Evolutionary conservation across 495 filamentous ascomycete species (phyloP).

Genomic region (Penicillium coffeae): DNA sequence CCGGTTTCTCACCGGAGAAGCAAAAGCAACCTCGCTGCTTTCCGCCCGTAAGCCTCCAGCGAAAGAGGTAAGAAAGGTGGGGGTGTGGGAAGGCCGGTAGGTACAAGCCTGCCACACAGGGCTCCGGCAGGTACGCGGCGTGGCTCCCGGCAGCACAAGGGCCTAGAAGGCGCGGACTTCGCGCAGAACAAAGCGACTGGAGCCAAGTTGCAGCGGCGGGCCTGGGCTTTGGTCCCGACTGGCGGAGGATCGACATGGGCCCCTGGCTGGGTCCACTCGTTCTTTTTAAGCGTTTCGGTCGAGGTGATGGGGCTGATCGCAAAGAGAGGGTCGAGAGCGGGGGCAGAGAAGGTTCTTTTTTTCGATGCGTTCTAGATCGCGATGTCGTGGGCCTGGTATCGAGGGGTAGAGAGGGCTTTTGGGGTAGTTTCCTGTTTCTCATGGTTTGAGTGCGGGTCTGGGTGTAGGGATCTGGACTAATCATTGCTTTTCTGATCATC

Average conservation of each 20-base stretch:
- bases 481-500: not conserved
- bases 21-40: too few relatives aligned
- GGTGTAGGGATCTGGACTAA: not conserved
- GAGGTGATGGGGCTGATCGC: too few relatives aligned
- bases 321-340: not conserved
- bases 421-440: not conserved
- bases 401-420: not conserved
- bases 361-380: not conserved
- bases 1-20: too few relatives aligned
- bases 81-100: too few relatives aligned
- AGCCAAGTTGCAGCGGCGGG: not conserved
- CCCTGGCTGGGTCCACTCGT: slow-evolving; percentile 8
- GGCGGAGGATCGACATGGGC: slow-evolving; percentile 9
- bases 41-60: too few relatives aligned
- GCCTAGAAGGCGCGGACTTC: not conserved
- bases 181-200: not conserved
- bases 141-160: too few relatives aligned
- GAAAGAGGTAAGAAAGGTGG: too few relatives aligned
- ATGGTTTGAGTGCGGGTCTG: not conserved
- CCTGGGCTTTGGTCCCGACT: slow-evolving; percentile 5
- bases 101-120: too few relatives aligned
- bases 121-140: too few relatives aligned
- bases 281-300: not conserved
- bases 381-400: not conserved
- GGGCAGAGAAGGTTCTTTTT: not conserved